Evolutionary conservation across 257 asterid genomes (phyloP), one percentile per base, ranked within the genome.

Genomic region (Asclepias syriaca): DNA sequence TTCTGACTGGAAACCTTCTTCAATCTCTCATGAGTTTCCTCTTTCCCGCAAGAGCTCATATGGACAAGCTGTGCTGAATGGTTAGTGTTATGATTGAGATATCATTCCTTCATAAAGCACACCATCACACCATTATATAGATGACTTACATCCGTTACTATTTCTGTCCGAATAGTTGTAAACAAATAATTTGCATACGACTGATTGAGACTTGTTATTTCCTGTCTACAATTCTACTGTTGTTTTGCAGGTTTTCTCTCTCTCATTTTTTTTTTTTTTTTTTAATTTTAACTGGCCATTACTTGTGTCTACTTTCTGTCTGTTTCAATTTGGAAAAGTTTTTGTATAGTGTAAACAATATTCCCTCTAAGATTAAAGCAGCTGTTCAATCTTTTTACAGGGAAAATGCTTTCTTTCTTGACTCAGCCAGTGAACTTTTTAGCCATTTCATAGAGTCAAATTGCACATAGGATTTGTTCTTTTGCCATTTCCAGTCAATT

Each of bases 1-100:
- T 29, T 74, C 82, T 22, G 95, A 87, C 72, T 76, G 81, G 69
- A 92, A 87, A 83, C 51, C 83, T 19, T 79, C 86, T 19, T 61
- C 79, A 32, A 81, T 77, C 78, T 77, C 91, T 5, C 98, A 91
- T 32, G 98, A 84, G 77, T 57, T 76, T 56, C 87, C 93, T 9
- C 49, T 68, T 77, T 45, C 91, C 56, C 86, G 87, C 51, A 88
- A 81, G 37, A 87, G 98, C 72, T 86, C 99, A 48, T 90, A 69
- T 45, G 84, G 90, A 65, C 99, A 92, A 77, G 95, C 97, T 18
- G 91, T 92, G 48, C 45, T 95, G 69, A 95, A 95, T 40, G 94
- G 99, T 90, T 73, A 0, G 82, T 69, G 37, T 22, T 71, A 32
- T 64, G 16, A 22, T 69, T 19, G 27, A 15, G 6, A 32, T 15